phyloP scores from a whole-genome alignment of 2,329 filamentous ascomycete species.

The Penicillium janthinellum region DNA sequence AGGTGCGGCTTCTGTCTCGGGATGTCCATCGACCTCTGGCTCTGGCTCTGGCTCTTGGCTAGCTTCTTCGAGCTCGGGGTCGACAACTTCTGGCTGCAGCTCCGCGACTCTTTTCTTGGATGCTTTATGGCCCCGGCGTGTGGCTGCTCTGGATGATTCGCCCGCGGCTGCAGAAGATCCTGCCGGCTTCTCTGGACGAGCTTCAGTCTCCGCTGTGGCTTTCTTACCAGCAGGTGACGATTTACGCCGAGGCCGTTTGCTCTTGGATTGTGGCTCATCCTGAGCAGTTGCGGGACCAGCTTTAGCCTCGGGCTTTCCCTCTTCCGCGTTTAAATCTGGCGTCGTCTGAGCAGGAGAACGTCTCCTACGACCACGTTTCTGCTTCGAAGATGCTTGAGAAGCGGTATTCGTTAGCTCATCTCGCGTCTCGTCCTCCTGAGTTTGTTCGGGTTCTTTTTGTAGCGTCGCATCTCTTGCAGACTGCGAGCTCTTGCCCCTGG shows the following conservation, averaged over 20 bases:
- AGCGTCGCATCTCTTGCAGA: neutral
- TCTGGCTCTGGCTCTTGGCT: constrained; percentile 1
- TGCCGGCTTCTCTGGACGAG: neutral
- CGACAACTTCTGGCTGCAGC: constrained; percentile 11
- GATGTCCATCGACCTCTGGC: neutral
- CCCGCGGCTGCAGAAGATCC: neutral
- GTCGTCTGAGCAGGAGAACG: neutral
- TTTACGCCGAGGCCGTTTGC: constrained; percentile 10
- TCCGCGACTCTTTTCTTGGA: constrained; percentile 12
- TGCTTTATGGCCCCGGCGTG: constrained; percentile 6
- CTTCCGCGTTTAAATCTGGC: neutral
- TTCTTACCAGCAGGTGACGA: constrained; percentile 3
- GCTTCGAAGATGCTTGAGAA: neutral
- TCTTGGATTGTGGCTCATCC: neutral
- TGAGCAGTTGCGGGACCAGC: neutral
- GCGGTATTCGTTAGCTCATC: neutral
- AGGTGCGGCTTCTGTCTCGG: constrained; percentile 13
- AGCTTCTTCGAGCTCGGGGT: constrained; percentile 12
- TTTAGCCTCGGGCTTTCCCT: neutral
- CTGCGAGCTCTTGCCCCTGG: neutral
- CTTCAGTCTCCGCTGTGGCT: neutral
- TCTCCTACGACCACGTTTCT: neutral
- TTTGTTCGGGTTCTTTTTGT: neutral
- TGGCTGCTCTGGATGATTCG: constrained; percentile 4
- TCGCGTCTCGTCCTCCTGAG: neutral